Evolutionary conservation across 192 early-diverging fungal genomes (phyloP).

Genomic region (Borealophlyctis nickersoniae): DNA sequence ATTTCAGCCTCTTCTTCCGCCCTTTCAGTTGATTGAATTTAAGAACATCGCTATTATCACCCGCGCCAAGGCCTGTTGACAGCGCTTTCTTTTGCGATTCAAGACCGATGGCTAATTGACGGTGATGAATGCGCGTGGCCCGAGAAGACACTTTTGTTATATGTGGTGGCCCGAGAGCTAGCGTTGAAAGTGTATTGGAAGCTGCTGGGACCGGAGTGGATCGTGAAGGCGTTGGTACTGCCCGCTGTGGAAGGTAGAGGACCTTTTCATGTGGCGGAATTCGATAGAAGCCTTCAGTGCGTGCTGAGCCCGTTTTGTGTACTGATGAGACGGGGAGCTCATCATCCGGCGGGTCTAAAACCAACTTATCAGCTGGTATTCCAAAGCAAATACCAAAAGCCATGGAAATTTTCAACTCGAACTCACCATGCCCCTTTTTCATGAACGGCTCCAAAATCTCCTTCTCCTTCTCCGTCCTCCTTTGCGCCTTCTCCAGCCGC

Average conservation of each 20-base stretch:
- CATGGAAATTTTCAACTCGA: background rate
- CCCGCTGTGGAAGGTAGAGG: slow-evolving; percentile 12
- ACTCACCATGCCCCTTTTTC: background rate
- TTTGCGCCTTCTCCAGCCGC: background rate
- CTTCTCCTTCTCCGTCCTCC: background rate
- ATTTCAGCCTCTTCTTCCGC: slow-evolving; percentile 84
- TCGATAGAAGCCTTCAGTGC: slow-evolving; percentile 76
- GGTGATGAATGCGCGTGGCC: slow-evolving; percentile 36
- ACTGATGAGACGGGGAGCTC: background rate
- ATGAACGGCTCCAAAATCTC: background rate
- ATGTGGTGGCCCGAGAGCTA: background rate
- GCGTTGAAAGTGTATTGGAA: background rate
- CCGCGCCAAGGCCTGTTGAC: background rate
- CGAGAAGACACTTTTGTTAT: slow-evolving; percentile 22
- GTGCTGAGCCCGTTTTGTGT: slow-evolving; percentile 71
- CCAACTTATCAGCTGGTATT: background rate
- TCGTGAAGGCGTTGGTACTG: background rate
- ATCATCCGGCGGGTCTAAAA: background rate
- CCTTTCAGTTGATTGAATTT: slow-evolving; percentile 92
- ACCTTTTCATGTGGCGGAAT: slow-evolving; percentile 65
- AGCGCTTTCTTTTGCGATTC: slow-evolving; percentile 20
- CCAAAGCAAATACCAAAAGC: background rate
- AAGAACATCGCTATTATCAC: slow-evolving; percentile 58
- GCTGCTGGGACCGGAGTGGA: slow-evolving; percentile 4
- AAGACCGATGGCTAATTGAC: slow-evolving; percentile 18